These are phyloP conservation scores for Claviceps maximensis DNA, from an alignment of 2,329 filamentous ascomycete species.

Conservation along the genomic window DNA sequence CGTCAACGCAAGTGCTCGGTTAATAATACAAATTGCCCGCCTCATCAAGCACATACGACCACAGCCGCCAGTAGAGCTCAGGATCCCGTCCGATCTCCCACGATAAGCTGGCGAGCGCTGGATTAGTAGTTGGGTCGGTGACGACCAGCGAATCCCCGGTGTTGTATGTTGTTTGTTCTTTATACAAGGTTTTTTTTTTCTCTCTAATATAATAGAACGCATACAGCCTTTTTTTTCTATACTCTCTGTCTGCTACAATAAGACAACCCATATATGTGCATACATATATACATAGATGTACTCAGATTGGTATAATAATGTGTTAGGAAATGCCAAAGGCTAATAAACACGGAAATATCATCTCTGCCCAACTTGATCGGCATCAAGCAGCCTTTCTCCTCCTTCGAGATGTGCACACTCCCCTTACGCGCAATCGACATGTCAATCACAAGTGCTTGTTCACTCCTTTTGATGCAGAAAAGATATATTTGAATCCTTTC, in stretches of 20 bases:
- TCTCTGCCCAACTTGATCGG: background rate
- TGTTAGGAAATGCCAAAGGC: background rate
- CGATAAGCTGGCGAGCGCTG: slow-evolving; percentile 2
- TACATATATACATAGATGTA: too few species aligned
- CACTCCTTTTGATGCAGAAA: background rate
- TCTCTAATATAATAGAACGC: too few species aligned
- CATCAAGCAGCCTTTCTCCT: background rate
- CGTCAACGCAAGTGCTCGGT: background rate
- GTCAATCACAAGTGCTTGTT: background rate
- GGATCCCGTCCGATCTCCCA: slow-evolving; percentile 3
- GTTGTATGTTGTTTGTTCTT: slow-evolving; percentile 1
- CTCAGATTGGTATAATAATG: background rate
- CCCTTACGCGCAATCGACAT: background rate
- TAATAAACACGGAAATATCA: background rate
- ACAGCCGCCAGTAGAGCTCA: slow-evolving; percentile 1
- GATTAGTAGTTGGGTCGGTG: slow-evolving; percentile 3
- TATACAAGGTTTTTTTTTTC: background rate
- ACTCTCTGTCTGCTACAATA: background rate
- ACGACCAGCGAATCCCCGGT: slow-evolving; percentile 4
- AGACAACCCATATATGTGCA: background rate
- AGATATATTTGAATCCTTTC: background rate
- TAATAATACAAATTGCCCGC: background rate
- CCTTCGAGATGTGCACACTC: background rate
- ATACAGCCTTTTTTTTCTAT: background rate
- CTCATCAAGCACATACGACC: background rate